phyloP scores from a whole-genome alignment of 108 stramenopile species.

The Skeletonema tropicum region DNA sequence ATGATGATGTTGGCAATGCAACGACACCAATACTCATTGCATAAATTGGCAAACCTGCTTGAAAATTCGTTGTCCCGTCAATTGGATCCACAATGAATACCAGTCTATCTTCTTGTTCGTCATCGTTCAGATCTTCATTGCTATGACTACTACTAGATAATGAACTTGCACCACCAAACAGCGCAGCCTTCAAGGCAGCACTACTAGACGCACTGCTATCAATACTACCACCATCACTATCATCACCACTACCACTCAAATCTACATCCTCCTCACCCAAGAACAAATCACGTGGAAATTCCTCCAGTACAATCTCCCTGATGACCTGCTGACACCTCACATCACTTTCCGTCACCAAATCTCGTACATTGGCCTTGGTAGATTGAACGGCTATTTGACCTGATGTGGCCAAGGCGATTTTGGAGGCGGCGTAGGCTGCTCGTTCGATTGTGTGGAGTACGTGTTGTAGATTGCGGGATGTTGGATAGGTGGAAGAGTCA shows the following conservation, averaged over 20 bases:
- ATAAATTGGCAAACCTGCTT: constrained; percentile 67
- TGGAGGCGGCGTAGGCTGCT: constrained; percentile 45
- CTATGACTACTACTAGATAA: neutral
- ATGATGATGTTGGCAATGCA: constrained; percentile 24
- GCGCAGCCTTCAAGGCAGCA: constrained; percentile 46
- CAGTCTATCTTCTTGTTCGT: constrained; percentile 33
- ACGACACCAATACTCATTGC: constrained; percentile 74
- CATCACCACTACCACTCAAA: constrained; percentile 7
- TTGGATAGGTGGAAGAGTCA: no score
- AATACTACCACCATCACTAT: no score
- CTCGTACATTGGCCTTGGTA: constrained; percentile 51
- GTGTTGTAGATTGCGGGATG: constrained; percentile 1
- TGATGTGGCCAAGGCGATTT: constrained; percentile 33
- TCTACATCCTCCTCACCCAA: constrained; percentile 77
- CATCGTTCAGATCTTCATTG: no score
- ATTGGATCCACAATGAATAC: constrained; percentile 77
- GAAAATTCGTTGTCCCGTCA: constrained; percentile 84
- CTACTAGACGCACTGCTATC: constrained; percentile 60
- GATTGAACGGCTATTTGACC: constrained; percentile 42
- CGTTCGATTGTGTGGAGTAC: constrained; percentile 43
- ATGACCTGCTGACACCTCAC: constrained; percentile 54
- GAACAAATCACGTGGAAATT: constrained; percentile 71
- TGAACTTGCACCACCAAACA: constrained; percentile 7
- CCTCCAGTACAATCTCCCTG: constrained; percentile 45
- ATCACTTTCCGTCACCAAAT: constrained; percentile 62